Percentiles rank a stretch among this genome's conserved stretches.
These are phyloP conservation scores for Phanerodontia chrysosporium DNA, from an alignment of 768 basidiomycete genomes.

Conservation along the genomic window DNA sequence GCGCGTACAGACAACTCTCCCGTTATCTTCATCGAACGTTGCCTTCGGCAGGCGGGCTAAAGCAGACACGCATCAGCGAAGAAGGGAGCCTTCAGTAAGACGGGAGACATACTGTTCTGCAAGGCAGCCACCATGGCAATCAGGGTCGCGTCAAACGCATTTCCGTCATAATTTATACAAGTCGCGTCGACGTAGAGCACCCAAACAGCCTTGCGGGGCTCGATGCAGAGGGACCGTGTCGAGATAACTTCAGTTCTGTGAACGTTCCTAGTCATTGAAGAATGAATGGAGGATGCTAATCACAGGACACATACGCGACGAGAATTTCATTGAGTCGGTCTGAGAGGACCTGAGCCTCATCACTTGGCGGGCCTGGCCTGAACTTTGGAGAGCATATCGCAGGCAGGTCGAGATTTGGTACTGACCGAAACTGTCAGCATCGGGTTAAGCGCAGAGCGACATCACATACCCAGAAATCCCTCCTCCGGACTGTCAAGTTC, in stretches of 20 bases:
- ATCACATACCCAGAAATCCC: constrained; percentile 75
- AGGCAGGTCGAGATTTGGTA: constrained; percentile 93
- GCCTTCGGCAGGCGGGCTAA: constrained; percentile 71
- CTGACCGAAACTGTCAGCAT: constrained; percentile 34
- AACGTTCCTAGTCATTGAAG: neutral
- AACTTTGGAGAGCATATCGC: constrained; percentile 91
- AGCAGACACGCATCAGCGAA: neutral
- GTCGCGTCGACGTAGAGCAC: constrained; percentile 92
- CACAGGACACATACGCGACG: constrained; percentile 48
- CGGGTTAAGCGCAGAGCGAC: neutral
- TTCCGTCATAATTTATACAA: constrained; percentile 97
- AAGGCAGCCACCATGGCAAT: constrained; percentile 86
- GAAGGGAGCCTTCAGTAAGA: neutral
- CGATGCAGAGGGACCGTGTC: constrained; percentile 70
- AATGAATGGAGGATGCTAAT: neutral
- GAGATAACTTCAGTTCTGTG: constrained; percentile 64
- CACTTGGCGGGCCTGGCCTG: constrained; percentile 91
- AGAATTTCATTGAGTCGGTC: constrained; percentile 77
- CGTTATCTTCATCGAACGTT: constrained; percentile 62
- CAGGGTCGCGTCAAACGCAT: constrained; percentile 86
- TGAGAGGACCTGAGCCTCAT: constrained; percentile 91
- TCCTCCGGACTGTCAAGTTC: constrained; percentile 68
- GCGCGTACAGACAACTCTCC: constrained; percentile 59
- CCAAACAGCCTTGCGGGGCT: constrained; percentile 80
- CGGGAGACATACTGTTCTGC: constrained; percentile 61